phyloP scores from a whole-genome alignment of 1,284 basidiomycete genomes.

The Marasmius tenuissimus region DNA sequence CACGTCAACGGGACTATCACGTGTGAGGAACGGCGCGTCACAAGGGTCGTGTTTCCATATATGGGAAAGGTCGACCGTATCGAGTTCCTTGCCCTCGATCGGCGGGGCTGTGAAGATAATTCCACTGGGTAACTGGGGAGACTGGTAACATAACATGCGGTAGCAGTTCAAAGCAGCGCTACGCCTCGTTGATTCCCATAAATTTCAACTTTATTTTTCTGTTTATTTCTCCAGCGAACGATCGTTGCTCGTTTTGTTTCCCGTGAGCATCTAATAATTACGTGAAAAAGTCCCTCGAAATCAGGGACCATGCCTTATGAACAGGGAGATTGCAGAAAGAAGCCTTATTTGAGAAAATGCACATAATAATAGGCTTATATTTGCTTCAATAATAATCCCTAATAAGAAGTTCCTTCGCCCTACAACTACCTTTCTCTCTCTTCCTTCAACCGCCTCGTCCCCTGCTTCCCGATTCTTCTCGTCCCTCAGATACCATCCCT shows the following conservation, averaged over 20 bases:
- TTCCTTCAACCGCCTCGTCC: conserved; percentile 43
- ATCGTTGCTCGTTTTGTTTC: neutral
- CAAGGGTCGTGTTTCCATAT: conserved; percentile 12
- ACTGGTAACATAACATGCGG: conserved; percentile 21
- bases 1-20: too few species aligned
- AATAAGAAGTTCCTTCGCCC: conserved; percentile 42
- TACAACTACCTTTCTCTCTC: conserved; percentile 49
- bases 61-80: conserved; percentile 5
- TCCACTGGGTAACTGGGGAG: conserved; percentile 21
- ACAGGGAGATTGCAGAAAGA: conserved; percentile 51
- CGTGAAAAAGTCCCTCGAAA: conserved; percentile 57
- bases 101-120: conserved; percentile 30
- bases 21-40: neutral
- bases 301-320: conserved; percentile 49
- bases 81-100: conserved; percentile 24
- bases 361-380: conserved; percentile 59
- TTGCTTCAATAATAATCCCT: conserved; percentile 54
- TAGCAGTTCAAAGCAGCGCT: conserved; percentile 23
- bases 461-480: conserved; percentile 33
- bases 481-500: conserved; percentile 25
- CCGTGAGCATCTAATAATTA: conserved; percentile 36
- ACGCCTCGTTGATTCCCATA: neutral
- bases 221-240: neutral
- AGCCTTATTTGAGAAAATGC: conserved; percentile 22
- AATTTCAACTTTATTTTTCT: neutral